Evolutionary conservation across 768 basidiomycete genomes (phyloP).

Genomic region (Mycena polygramma): DNA sequence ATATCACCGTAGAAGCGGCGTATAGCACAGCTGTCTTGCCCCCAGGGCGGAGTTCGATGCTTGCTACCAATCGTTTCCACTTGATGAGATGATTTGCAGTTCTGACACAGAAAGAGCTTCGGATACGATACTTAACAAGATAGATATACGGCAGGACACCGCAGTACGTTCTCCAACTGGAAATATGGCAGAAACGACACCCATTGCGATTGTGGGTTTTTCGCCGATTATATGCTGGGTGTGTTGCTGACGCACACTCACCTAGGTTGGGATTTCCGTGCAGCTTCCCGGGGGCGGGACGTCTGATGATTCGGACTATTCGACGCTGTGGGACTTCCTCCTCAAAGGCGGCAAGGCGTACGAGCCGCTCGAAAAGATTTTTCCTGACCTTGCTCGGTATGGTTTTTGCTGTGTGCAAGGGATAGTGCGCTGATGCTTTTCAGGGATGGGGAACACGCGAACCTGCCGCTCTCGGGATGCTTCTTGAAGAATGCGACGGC

Average conservation of each 20-base stretch:
- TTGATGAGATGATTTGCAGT: too few relatives aligned
- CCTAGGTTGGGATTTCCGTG: background rate
- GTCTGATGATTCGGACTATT: background rate
- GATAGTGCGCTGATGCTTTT: background rate
- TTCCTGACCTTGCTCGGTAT: background rate
- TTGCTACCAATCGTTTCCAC: too few relatives aligned
- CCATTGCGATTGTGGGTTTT: constrained; percentile 14
- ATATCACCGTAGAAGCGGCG: too few relatives aligned
- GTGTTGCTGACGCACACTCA: too few relatives aligned
- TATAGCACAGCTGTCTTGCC: too few relatives aligned
- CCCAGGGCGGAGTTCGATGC: too few relatives aligned
- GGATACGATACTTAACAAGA: too few relatives aligned
- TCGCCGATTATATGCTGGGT: background rate
- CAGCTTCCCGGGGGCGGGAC: background rate
- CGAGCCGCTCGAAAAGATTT: background rate
- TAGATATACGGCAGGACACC: too few relatives aligned
- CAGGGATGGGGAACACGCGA: background rate
- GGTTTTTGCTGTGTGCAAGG: background rate
- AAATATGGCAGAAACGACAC: too few relatives aligned
- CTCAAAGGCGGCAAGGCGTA: background rate
- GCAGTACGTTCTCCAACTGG: too few relatives aligned
- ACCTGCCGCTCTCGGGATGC: background rate
- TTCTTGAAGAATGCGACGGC: background rate
- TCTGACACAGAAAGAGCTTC: too few relatives aligned
- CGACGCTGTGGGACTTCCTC: constrained; percentile 6